These are phyloP conservation scores for Colletotrichum phormii DNA, from an alignment of 2,329 filamentous ascomycete species.

Conservation along the genomic window DNA sequence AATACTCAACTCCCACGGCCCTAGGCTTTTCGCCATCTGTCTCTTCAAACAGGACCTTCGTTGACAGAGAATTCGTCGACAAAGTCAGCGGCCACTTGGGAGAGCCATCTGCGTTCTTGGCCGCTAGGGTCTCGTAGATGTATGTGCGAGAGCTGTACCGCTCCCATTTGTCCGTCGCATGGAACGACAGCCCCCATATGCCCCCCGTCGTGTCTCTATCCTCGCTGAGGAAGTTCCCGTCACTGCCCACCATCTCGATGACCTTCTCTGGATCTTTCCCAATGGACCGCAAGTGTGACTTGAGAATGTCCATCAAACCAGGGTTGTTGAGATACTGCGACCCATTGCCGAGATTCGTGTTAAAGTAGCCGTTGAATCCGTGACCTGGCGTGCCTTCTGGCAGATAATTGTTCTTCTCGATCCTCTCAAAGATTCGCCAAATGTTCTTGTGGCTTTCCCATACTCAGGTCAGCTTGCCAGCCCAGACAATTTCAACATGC, in stretches of 20 bases:
- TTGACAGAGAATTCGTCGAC: conserved; percentile 49
- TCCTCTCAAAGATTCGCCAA: conserved; percentile 52
- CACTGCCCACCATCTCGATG: conserved; percentile 43
- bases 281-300: conserved; percentile 38
- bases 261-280: conserved; percentile 33
- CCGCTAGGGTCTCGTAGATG: conserved; percentile 44
- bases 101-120: conserved; percentile 55
- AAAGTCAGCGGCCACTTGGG: conserved; percentile 59
- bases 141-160: conserved; percentile 30
- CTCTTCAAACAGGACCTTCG: conserved; percentile 50
- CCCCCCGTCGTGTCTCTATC: conserved; percentile 41
- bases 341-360: conserved; percentile 40
- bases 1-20: conserved; percentile 55
- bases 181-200: conserved; percentile 1
- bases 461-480: background rate
- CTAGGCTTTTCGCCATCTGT: background rate
- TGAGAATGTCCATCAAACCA: conserved; percentile 9
- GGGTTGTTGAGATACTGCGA: conserved; percentile 41
- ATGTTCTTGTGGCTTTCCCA: conserved; percentile 49
- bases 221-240: conserved; percentile 43
- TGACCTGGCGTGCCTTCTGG: conserved; percentile 51
- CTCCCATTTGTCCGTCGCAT: background rate
- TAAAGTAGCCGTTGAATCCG: conserved; percentile 50
- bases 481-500: background rate
- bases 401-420: conserved; percentile 58